These are phyloP conservation scores for Xylaria venustula DNA, from an alignment of 495 filamentous ascomycete genomes.

Conservation along the genomic window DNA sequence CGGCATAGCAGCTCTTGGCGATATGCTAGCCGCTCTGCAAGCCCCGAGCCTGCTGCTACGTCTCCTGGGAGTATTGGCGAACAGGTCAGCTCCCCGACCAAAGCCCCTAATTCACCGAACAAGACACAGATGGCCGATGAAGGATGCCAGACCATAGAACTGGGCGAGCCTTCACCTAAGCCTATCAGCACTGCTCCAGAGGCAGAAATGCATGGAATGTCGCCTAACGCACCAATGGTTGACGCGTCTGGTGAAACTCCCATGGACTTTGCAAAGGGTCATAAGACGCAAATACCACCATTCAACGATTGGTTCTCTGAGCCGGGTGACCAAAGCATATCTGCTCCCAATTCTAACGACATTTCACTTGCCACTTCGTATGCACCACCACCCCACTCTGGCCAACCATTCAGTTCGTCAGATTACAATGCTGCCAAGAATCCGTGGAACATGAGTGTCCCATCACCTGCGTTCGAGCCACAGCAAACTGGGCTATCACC, in stretches of 20 bases:
- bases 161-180: slow-evolving; percentile 27
- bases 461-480: not conserved
- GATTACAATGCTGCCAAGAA: not conserved
- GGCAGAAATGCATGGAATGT: not conserved
- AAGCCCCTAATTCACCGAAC: slow-evolving; percentile 7
- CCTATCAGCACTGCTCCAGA: not conserved
- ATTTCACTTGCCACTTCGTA: not conserved
- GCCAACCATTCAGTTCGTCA: not conserved
- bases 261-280: not conserved
- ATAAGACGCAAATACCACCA: not conserved
- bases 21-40: slow-evolving; percentile 64
- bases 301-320: not conserved
- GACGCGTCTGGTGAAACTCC: not conserved
- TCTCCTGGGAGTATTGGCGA: slow-evolving; percentile 18
- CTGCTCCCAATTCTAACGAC: not conserved
- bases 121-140: slow-evolving; percentile 42
- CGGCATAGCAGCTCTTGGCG: slow-evolving; percentile 67
- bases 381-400: not conserved
- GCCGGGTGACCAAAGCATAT: not conserved
- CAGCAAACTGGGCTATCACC: not conserved
- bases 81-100: not conserved
- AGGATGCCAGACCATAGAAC: slow-evolving; percentile 45
- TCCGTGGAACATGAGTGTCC: not conserved
- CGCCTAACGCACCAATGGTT: not conserved
- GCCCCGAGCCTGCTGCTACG: slow-evolving; percentile 50